Evolutionary conservation across 2,329 filamentous ascomycete species (phyloP).

Genomic region (Ophiosphaerella korrae): DNA sequence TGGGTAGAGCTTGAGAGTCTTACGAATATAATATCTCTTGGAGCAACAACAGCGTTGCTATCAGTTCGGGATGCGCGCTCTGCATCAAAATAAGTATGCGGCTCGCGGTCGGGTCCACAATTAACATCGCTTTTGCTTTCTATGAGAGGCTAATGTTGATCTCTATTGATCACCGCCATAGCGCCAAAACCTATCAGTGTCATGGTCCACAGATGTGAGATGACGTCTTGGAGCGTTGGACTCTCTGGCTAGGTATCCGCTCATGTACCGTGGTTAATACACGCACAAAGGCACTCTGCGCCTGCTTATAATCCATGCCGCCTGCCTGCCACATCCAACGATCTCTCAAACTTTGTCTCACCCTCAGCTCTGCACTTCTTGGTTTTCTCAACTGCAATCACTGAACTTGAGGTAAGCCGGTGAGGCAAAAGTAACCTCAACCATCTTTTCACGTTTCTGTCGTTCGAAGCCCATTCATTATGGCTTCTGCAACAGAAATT

Average conservation of each 20-base stretch:
- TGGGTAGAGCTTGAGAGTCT: no score
- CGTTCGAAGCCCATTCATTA: conserved; percentile 1
- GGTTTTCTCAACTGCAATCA: background rate
- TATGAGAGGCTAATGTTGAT: conserved; percentile 10
- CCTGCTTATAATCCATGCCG: background rate
- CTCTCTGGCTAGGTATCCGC: conserved; percentile 11
- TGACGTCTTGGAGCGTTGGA: conserved; percentile 15
- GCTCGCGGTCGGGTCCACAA: conserved; percentile 14
- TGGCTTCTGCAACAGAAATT: conserved; percentile 22
- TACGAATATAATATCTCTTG: no score
- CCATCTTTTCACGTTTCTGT: background rate
- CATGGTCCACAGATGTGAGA: conserved; percentile 13
- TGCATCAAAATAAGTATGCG: background rate
- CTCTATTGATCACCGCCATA: conserved; percentile 10
- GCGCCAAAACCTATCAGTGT: conserved; percentile 10
- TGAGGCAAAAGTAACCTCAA: background rate
- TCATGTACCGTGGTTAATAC: no score
- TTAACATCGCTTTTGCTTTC: conserved; percentile 12
- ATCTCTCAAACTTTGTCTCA: background rate
- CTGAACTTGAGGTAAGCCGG: background rate
- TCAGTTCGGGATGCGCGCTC: no score
- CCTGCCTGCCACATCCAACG: background rate
- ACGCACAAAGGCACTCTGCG: background rate
- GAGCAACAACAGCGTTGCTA: no score
- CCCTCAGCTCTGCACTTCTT: background rate